Conservation (phyloP, 306 rosid genomes). For the Fragaria iinumae region DNA sequence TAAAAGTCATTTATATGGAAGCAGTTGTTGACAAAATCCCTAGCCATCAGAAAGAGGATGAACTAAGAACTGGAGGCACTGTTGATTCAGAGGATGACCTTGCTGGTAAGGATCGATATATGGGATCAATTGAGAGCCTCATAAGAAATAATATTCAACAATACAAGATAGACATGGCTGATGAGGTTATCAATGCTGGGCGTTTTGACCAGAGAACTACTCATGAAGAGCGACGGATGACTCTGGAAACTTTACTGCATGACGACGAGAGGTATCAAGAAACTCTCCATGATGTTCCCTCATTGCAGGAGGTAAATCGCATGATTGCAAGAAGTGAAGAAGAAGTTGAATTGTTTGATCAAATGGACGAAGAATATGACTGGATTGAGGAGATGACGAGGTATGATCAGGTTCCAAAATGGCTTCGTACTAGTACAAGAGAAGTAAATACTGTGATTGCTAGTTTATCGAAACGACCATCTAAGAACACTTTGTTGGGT, state of each 20-base stretch:
- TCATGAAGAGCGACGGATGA: slow-evolving; percentile 94
- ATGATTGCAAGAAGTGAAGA: slow-evolving; percentile 95
- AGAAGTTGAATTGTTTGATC: slow-evolving; percentile 86
- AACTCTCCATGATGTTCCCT: slow-evolving; percentile 91
- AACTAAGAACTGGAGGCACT: slow-evolving; percentile 71
- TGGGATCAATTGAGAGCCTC: slow-evolving; percentile 94
- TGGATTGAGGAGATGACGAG: slow-evolving; percentile 86
- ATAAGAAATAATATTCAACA: slow-evolving; percentile 95
- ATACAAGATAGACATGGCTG: slow-evolving; percentile 98
- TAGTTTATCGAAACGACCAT: slow-evolving; percentile 69
- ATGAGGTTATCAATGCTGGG: slow-evolving; percentile 98
- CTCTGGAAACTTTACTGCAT: slow-evolving; percentile 89
- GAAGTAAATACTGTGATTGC: slow-evolving; percentile 80
- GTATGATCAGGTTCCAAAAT: slow-evolving; percentile 81
- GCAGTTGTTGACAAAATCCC: slow-evolving; percentile 93
- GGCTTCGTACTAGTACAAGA: slow-evolving; percentile 82
- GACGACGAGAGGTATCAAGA: slow-evolving; percentile 97
- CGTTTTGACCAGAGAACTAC: slow-evolving; percentile 99
- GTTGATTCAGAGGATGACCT: slow-evolving; percentile 89
- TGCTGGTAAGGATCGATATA: slow-evolving; percentile 95
- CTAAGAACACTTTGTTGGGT: slow-evolving; percentile 57
- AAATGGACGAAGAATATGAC: slow-evolving; percentile 95
- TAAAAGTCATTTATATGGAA: slow-evolving; percentile 94
- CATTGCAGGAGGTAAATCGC: slow-evolving; percentile 92
- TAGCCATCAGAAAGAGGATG: slow-evolving; percentile 93